A percentile compares a stretch with the other conserved stretches of the same genome.
Evolutionary conservation across 441 rosid species (phyloP).

Genomic region (Bocquillonia castaneifolia): DNA sequence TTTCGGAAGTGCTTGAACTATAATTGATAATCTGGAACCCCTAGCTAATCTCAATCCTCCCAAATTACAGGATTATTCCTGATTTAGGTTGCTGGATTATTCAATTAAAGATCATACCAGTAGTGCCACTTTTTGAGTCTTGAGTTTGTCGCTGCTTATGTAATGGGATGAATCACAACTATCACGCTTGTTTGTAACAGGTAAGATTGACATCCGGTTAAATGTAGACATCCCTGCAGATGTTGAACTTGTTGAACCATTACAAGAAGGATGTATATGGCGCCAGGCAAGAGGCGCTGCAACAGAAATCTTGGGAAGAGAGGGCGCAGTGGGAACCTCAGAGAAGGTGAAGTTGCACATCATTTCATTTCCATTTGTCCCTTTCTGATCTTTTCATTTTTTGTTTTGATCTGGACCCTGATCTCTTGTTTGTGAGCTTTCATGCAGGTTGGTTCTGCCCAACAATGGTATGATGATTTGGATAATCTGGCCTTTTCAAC

Average conservation of each 20-base stretch:
- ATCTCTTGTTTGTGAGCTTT: constrained; percentile 26
- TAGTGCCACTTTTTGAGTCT: background rate
- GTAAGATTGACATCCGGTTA: constrained; percentile 56
- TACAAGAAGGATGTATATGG: constrained; percentile 80
- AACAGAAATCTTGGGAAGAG: constrained; percentile 38
- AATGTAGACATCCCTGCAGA: constrained; percentile 60
- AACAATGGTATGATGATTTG: constrained; percentile 83
- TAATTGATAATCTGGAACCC: background rate
- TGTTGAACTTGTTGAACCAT: constrained; percentile 66
- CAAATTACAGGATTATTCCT: background rate
- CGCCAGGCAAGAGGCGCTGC: constrained; percentile 85
- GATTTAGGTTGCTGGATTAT: background rate
- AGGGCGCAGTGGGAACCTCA: constrained; percentile 39
- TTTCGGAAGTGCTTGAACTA: background rate
- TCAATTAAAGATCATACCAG: background rate
- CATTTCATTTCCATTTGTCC: background rate
- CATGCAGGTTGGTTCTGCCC: constrained; percentile 72
- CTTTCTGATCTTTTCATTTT: constrained; percentile 3
- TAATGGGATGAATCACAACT: background rate
- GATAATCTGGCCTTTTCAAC: constrained; percentile 69
- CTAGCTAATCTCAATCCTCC: background rate
- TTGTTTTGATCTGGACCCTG: constrained; percentile 11
- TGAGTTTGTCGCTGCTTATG: background rate
- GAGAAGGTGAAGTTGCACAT: constrained; percentile 50
- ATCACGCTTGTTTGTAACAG: constrained; percentile 38